Percentiles rank a stretch among this genome's conserved stretches.
phyloP scores from a whole-genome alignment of 306 rosid genomes.

The Pyrus betulifolia region DNA sequence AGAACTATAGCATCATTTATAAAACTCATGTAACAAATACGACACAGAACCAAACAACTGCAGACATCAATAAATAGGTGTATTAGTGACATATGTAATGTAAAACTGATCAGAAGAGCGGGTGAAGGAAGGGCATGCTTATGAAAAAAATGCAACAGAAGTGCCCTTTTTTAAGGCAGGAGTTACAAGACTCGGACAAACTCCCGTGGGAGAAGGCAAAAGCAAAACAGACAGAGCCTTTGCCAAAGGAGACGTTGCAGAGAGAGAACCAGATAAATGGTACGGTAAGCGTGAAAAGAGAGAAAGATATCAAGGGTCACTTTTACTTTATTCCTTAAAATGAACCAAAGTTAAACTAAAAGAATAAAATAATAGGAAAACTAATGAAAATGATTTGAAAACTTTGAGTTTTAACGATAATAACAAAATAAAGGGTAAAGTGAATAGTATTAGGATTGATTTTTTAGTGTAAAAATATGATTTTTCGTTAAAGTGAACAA shows the following conservation, averaged over 20 bases:
- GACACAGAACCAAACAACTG: not conserved
- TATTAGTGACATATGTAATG: not conserved
- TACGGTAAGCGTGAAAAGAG: constrained; percentile 26
- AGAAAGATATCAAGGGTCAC: constrained; percentile 10
- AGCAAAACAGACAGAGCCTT: not conserved
- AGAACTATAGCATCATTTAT: not conserved
- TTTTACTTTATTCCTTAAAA: not conserved
- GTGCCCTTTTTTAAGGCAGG: not conserved
- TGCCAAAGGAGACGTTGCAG: not conserved
- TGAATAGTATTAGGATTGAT: too few relatives aligned
- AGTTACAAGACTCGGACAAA: constrained; percentile 7
- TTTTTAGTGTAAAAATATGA: too few relatives aligned
- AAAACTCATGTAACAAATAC: not conserved
- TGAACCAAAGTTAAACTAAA: too few relatives aligned
- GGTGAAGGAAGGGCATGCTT: not conserved
- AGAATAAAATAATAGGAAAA: too few relatives aligned
- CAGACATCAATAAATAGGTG: not conserved
- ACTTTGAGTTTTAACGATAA: too few relatives aligned
- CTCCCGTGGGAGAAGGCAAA: constrained; percentile 20
- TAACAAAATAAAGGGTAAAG: too few relatives aligned
- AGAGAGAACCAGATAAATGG: not conserved
- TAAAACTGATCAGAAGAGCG: not conserved
- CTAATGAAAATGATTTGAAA: too few relatives aligned
- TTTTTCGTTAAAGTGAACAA: too few relatives aligned
- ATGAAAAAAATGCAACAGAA: not conserved